Evolutionary conservation across 768 basidiomycete species (phyloP).

Genomic region (Russula sp.): DNA sequence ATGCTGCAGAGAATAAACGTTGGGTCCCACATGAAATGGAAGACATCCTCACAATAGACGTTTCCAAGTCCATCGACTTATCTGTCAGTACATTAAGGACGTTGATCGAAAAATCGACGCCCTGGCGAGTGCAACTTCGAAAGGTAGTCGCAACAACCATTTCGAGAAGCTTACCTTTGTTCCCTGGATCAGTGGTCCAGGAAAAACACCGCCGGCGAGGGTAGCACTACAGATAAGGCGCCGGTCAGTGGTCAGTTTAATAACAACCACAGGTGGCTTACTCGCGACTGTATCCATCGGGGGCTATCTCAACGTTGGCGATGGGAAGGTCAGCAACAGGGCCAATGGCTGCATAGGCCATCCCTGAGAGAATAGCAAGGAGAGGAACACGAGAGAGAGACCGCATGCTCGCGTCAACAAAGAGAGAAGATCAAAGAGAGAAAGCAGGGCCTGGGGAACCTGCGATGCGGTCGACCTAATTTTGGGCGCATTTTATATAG

Average conservation of each 20-base stretch:
- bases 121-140: constrained; percentile 30
- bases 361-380: background rate
- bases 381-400: background rate
- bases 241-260: background rate
- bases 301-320: constrained; percentile 20
- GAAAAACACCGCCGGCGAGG: constrained; percentile 41
- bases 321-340: constrained; percentile 25
- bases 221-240: constrained; percentile 30
- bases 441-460: background rate
- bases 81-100: constrained; percentile 41
- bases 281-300: constrained; percentile 26
- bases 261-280: background rate
- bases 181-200: constrained; percentile 43
- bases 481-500: background rate
- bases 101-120: constrained; percentile 36
- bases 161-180: constrained; percentile 25
- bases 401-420: background rate
- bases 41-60: constrained; percentile 38
- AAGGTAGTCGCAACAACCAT: no score
- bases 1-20: constrained; percentile 33
- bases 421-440: background rate
- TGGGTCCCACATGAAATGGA: background rate
- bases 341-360: constrained; percentile 22
- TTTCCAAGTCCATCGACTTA: constrained; percentile 40
- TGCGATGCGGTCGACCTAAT: no score